These are phyloP conservation scores for Capsicum baccatum DNA, from an alignment of 257 asterid species.

Conservation along the genomic window DNA sequence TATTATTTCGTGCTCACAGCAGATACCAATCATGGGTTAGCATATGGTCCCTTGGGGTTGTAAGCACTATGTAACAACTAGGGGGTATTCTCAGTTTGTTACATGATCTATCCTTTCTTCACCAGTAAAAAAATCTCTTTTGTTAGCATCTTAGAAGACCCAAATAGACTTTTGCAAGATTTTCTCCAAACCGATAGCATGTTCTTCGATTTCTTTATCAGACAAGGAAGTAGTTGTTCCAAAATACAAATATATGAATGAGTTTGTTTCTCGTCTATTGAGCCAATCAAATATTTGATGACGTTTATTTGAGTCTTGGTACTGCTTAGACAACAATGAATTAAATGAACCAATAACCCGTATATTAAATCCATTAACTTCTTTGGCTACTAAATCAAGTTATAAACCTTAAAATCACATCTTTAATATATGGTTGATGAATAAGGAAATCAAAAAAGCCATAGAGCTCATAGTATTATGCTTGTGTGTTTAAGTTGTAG, in stretches of 20 bases:
- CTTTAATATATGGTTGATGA: neutral
- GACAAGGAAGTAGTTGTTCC: slow-evolving; percentile 53
- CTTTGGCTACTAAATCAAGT: slow-evolving; percentile 37
- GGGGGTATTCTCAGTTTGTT: no score
- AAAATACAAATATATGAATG: slow-evolving; percentile 50
- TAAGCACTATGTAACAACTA: no score
- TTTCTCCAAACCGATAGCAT: slow-evolving; percentile 53
- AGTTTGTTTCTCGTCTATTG: slow-evolving; percentile 44
- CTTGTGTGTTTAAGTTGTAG: neutral
- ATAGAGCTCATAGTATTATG: neutral
- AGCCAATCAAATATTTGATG: slow-evolving; percentile 41
- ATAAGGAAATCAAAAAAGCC: slow-evolving; percentile 3
- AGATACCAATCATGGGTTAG: no score
- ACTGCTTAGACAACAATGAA: slow-evolving; percentile 28
- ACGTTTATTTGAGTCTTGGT: neutral
- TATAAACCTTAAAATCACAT: slow-evolving; percentile 39
- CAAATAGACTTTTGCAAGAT: slow-evolving; percentile 53
- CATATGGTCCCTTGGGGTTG: no score
- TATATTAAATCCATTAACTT: slow-evolving; percentile 32
- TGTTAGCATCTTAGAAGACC: slow-evolving; percentile 64
- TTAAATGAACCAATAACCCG: slow-evolving; percentile 66
- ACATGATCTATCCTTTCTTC: slow-evolving; percentile 32
- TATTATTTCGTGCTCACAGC: no score
- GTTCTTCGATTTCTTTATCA: slow-evolving; percentile 39
- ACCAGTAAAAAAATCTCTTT: slow-evolving; percentile 47